Base-by-base conservation (phyloP, 2,329 filamentous ascomycete species). In the Alternaria postmessia region DNA sequence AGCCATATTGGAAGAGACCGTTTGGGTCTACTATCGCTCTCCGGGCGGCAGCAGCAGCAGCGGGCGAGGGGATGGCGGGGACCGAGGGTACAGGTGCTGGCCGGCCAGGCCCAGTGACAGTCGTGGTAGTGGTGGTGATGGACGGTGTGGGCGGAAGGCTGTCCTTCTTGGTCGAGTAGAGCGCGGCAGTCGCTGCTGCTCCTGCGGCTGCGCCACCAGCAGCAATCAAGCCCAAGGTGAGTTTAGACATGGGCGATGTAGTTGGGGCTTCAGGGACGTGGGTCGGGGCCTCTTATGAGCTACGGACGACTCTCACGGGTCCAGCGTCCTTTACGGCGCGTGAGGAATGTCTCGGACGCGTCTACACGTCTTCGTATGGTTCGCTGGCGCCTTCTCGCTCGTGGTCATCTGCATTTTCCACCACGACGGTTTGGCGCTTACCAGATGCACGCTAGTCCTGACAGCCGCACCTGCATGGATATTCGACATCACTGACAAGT, bases 1-100 rank as follows among this genome's bases (percentile, higher is more conserved):
- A 97, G 72, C 95, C 83, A 72, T 85, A 85, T 72, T 84, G 81
- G 70, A 84, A 85, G 69, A 85, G 74, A 48, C 83, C 83, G 39
- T 79, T 80, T 20, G 83, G 83, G 62, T 85, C 82, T 61, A 85
- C 83, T 24, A 79, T 78, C 1, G 73, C 63, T 57, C 57, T 67
- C 57, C 63, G 63, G 18, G 68, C 67, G 8, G 66, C 63, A 5
- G 64, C 67, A 49, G 68, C 61, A 18, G 68, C 67, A 11, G 66
- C 63, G 5, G 64, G 68, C 59, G 56, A 59, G 3, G 76, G 72
- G 49, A 70, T 54, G 62, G 74, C 55, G 57, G 72, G 61, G 64
- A 77, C 54, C 2, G 71, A 49, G 44, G 64, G 68, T 42, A 53
- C 69, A 20, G 68, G 70, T 30, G 59, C 68, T 59, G 73, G 55